Evolutionary conservation across 225 moss, liverwort and hornwort species (phyloP), one percentile per base, ranked within the genome.

Genomic region (Bryum argenteum): DNA sequence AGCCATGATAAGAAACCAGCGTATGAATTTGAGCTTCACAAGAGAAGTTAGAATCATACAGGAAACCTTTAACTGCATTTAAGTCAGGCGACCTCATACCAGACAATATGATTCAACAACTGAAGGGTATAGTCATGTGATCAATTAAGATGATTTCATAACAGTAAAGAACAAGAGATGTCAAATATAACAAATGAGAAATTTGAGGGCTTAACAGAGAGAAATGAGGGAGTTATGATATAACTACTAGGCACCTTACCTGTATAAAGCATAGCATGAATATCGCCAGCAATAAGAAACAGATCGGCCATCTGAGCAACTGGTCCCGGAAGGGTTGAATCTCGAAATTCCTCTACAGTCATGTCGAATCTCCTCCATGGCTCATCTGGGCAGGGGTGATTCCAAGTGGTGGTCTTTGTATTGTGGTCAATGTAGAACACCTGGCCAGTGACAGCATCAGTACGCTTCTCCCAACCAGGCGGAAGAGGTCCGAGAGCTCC

Each of bases 191-290:
- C 9, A 44, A 10, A 12, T 1, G 14, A 44, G 44, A 44, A 12
- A 1, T 44, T 44, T 12, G 14, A 44, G 44, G 2, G 44, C 44
- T 44, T 4, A 44, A 44, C 11, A 44, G 12, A 44, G 44, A 13
- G n/a, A n/a, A n/a, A n/a, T n/a, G n/a, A 17, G 17, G 8, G 17
- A 6, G 17, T 48, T 17, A 16, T 15, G 48, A 48, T 48, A 14
- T 48, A 16, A 14, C 17, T 48, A 58, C 1, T 42, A 33, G 63
- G 55, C 19, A 69, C 6, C 38, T 22, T 58, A 81, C 86, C 97
- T 63, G 94, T 98, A 73, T 98, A 98, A 26, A 98, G 89, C 86
- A 82, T 98, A 66, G 97, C 97, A 72, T 98, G 97, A 83, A 94
- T 94, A 76, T 98, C 94, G 78, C 97, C 97, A 63, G 92, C 92